phyloP scores from a whole-genome alignment of 2,329 filamentous ascomycete genomes.

The Trichoderma oligosporum region DNA sequence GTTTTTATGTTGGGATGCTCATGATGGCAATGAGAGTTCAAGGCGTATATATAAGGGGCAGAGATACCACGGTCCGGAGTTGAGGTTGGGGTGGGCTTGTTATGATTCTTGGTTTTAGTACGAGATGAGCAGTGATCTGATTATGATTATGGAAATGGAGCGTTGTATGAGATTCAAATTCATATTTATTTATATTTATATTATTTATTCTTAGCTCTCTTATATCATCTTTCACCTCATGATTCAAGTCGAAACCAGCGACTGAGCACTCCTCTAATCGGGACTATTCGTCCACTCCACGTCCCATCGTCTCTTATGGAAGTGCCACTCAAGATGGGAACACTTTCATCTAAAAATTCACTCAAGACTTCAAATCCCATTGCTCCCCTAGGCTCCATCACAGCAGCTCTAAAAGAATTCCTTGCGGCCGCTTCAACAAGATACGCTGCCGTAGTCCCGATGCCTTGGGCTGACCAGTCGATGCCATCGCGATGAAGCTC shows the following conservation, averaged over 20 bases:
- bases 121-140: background rate
- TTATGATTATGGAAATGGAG: background rate
- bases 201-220: background rate
- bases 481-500: slow-evolving; percentile 63
- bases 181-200: background rate
- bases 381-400: slow-evolving; percentile 44
- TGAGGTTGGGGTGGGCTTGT: slow-evolving; percentile 24
- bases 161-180: background rate
- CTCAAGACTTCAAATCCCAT: slow-evolving; percentile 32
- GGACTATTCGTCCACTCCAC: slow-evolving; percentile 57
- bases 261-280: slow-evolving; percentile 53
- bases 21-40: background rate
- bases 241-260: slow-evolving; percentile 57
- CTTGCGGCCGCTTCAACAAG: slow-evolving; percentile 58
- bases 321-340: slow-evolving; percentile 61
- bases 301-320: slow-evolving; percentile 48
- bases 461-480: slow-evolving; percentile 72
- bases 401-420: slow-evolving; percentile 40
- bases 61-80: slow-evolving; percentile 43
- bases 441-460: slow-evolving; percentile 58
- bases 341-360: slow-evolving; percentile 45
- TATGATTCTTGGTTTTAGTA: slow-evolving; percentile 9
- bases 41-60: slow-evolving; percentile 16
- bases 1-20: slow-evolving; percentile 11
- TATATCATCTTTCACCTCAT: background rate